Evolutionary conservation across 306 rosid species (phyloP).

Genomic region (Lablab purpureus): DNA sequence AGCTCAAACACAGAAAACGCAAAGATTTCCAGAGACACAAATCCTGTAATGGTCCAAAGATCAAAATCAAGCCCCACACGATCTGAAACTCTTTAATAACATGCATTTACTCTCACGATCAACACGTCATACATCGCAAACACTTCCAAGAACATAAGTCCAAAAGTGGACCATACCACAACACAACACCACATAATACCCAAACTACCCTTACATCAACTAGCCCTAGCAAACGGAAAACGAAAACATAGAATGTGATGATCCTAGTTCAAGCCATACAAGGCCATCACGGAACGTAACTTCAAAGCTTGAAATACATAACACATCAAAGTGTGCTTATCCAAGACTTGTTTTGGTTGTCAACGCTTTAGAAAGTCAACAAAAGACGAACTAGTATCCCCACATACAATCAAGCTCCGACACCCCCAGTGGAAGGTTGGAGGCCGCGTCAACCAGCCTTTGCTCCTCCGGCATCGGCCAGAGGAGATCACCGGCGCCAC

Average conservation of each 20-base stretch:
- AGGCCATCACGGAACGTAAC: not conserved
- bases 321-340: not conserved
- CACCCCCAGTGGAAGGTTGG: slow-evolving; percentile 44
- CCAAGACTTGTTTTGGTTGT: not conserved
- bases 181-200: not conserved
- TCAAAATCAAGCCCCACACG: not conserved
- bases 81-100: not conserved
- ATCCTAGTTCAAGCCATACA: not conserved
- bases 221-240: not conserved
- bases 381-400: slow-evolving; percentile 47
- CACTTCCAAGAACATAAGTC: not conserved
- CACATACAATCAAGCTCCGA: slow-evolving; percentile 90
- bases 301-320: not conserved
- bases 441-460: slow-evolving; percentile 34
- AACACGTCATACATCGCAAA: not conserved
- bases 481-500: slow-evolving; percentile 36
- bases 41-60: not conserved
- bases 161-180: not conserved
- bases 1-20: not conserved
- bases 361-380: not conserved
- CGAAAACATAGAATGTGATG: not conserved
- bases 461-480: slow-evolving; percentile 62
- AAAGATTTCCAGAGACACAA: not conserved
- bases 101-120: not conserved
- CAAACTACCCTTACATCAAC: slow-evolving; percentile 2